Conservation (phyloP, 2,329 filamentous ascomycete species). For the Phaeophleospora eucalypticola region DNA sequence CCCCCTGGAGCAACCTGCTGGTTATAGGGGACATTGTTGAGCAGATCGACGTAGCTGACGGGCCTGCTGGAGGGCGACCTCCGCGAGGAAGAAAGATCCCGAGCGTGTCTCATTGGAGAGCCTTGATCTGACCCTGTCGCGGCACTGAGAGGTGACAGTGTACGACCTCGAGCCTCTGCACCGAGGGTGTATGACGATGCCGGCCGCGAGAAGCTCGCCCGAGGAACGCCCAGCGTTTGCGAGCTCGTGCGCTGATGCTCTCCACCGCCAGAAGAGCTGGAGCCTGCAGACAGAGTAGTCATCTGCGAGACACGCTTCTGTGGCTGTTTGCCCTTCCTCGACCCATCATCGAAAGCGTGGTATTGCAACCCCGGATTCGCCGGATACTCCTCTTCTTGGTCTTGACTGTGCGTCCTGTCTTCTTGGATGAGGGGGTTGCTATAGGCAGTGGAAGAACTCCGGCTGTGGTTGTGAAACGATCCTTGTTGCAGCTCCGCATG, state of each 20-base stretch:
- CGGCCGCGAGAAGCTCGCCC: conserved; percentile 50
- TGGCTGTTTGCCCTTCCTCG: conserved; percentile 19
- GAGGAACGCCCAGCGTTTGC: conserved; percentile 38
- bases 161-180: conserved; percentile 66
- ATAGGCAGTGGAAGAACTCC: conserved; percentile 18
- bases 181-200: conserved; percentile 67
- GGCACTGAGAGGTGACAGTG: conserved; percentile 51
- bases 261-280: conserved; percentile 23
- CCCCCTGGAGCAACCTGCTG: conserved; percentile 65
- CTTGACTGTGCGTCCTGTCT: conserved; percentile 18
- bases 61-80: conserved; percentile 57
- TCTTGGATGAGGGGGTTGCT: conserved; percentile 25
- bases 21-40: conserved; percentile 67
- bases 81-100: conserved; percentile 49
- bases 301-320: conserved; percentile 30
- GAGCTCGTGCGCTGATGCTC: conserved; percentile 27
- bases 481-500: conserved; percentile 8
- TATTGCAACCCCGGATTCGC: conserved; percentile 48
- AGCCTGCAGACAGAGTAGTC: conserved; percentile 29
- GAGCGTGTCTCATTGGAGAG: conserved; percentile 42
- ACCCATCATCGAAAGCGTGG: conserved; percentile 41
- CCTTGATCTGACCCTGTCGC: conserved; percentile 31
- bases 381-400: conserved; percentile 24
- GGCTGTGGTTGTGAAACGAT: conserved; percentile 13
- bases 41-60: conserved; percentile 57